These are phyloP conservation scores for Polytrichum commune DNA, from an alignment of 225 moss, liverwort and hornwort species.

Conservation along the genomic window DNA sequence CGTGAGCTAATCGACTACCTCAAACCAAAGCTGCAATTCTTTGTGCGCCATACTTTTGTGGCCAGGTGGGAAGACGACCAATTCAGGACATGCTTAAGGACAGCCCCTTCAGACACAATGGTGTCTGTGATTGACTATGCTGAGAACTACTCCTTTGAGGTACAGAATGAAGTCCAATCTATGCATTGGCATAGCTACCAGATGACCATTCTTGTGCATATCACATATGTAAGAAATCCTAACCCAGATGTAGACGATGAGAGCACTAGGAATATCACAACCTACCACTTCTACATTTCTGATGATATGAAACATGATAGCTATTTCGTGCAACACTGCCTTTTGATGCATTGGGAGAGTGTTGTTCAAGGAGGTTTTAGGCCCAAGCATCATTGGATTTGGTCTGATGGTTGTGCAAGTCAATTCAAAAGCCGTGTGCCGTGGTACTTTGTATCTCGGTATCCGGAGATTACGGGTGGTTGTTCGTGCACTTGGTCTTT, in stretches of 20 bases:
- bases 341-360: neutral
- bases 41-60: neutral
- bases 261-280: too few relatives aligned
- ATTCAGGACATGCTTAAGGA: neutral
- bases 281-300: neutral
- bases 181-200: slow-evolving; percentile 5
- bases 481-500: neutral
- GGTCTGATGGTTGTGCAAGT: neutral
- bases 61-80: neutral
- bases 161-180: neutral
- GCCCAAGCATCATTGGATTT: neutral
- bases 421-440: neutral
- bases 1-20: neutral
- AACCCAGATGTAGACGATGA: too few relatives aligned
- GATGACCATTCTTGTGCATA: neutral
- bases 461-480: neutral
- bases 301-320: slow-evolving; percentile 4
- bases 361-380: neutral
- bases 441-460: neutral
- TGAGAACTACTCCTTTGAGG: neutral
- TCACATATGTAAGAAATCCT: neutral
- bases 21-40: neutral
- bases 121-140: neutral
- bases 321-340: neutral
- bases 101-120: neutral